phyloP scores from a whole-genome alignment of 2,329 filamentous ascomycete genomes.

The Calonectria montana region DNA sequence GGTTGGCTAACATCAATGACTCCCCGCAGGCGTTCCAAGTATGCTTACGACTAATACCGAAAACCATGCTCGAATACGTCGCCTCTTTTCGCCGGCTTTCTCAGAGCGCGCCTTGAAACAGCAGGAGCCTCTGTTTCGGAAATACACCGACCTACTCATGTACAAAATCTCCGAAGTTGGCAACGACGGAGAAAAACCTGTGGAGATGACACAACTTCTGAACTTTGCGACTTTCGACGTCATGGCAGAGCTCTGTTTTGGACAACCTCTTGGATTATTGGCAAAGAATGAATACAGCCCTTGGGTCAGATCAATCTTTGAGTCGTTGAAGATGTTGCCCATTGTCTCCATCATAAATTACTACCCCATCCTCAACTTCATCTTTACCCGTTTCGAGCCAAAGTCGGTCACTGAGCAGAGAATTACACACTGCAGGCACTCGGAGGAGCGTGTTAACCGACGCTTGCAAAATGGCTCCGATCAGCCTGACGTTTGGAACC shows the following conservation, averaged over 20 bases:
- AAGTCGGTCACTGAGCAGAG: conserved; percentile 3
- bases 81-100: not conserved
- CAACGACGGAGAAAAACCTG: not conserved
- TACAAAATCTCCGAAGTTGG: conserved; percentile 5
- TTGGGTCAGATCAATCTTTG: not conserved
- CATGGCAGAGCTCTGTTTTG: not conserved
- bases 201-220: not conserved
- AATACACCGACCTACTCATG: not conserved
- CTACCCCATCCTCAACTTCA: conserved; percentile 10
- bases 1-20: not conserved
- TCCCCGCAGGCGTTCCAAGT: not conserved
- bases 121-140: not conserved
- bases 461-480: not conserved
- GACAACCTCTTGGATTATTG: not conserved
- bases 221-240: not conserved
- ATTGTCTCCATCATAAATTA: conserved; percentile 5
- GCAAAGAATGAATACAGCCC: not conserved
- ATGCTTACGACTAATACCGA: not conserved
- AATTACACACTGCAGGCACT: not conserved
- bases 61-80: not conserved
- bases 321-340: not conserved
- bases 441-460: not conserved
- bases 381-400: conserved; percentile 9
- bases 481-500: not conserved
- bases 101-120: not conserved